These are phyloP conservation scores for Septoria linicola DNA, from an alignment of 2,329 filamentous ascomycete genomes.

Conservation along the genomic window DNA sequence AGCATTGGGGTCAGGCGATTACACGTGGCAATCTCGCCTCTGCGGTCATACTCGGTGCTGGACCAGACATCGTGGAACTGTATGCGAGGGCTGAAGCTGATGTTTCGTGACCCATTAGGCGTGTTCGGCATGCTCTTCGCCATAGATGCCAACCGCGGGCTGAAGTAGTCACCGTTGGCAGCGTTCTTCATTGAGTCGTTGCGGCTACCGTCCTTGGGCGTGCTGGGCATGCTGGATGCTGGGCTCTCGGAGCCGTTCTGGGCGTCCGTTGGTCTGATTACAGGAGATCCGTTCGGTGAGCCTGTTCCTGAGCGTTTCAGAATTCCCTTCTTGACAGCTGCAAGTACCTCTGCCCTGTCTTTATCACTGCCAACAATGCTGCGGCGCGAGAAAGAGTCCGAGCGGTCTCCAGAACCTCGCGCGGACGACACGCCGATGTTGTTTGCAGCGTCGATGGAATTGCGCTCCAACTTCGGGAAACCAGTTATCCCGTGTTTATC, in stretches of 20 bases:
- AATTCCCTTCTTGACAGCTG: constrained; percentile 92
- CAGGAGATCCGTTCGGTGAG: constrained; percentile 68
- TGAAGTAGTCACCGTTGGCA: constrained; percentile 88
- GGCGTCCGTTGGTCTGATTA: constrained; percentile 63
- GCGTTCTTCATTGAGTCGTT: constrained; percentile 52
- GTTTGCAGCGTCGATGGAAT: constrained; percentile 67
- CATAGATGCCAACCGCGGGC: constrained; percentile 67
- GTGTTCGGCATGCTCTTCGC: constrained; percentile 79
- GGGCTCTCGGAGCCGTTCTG: constrained; percentile 73
- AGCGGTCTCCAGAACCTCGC: constrained; percentile 54
- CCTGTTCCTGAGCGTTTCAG: constrained; percentile 73
- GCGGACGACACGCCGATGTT: constrained; percentile 34
- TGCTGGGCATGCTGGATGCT: constrained; percentile 81
- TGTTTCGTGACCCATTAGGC: constrained; percentile 65
- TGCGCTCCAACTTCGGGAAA: constrained; percentile 80
- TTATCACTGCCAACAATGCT: constrained; percentile 89
- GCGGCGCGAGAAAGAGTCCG: constrained; percentile 64
- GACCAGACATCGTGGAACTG: constrained; percentile 97
- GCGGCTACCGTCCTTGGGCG: constrained; percentile 69
- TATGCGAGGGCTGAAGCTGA: constrained; percentile 83
- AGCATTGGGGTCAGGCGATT: constrained; percentile 95
- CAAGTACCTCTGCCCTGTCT: constrained; percentile 86
- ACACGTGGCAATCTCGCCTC: constrained; percentile 95
- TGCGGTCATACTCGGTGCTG: constrained; percentile 89
- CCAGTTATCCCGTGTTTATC: constrained; percentile 73